Base-by-base conservation (phyloP, 2,329 filamentous ascomycete genomes). In the Amauroascus niger region DNA sequence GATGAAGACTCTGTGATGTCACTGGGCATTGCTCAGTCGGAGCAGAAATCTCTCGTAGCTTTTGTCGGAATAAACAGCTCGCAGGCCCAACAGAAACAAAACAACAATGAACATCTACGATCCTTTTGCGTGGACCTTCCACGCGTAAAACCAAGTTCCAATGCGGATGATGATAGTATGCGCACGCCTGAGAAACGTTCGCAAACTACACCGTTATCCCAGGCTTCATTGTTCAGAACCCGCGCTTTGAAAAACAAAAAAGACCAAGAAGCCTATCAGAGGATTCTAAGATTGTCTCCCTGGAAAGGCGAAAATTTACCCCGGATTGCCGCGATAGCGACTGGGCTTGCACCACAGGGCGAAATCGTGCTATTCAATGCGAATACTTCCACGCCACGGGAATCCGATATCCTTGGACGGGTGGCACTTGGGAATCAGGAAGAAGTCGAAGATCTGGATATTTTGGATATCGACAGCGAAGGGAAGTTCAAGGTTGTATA, bases 1-100 rank as follows among this genome's bases (percentile, higher is more conserved):
- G 82, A 90, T 65, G 90, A 96, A 72, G 91, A 97, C 70, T 94
- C 86, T 54, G 87, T 95, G 55, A 88, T 86, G 59, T 90, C 86
- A 52, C 76, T 96, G 48, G 88, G 83, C 40, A 80, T 85, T 50
- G 82, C 88, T 59, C 78, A 72, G 65, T 82, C 77, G 62, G 75
- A 66, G 49, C 79, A 65, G 66, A 76, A 64, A 59, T 77, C 61
- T 65, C 62, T 79, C 5, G 66, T 79, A 40, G 71, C 81, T 6
- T 83, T 87, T 60, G 87, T 89, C 24, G 89, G 89, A 52, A 84
- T 95, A 71, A 96, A 95, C 68, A 89, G 88, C 55, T 86, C 84
- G 55, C 77, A 82, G 45, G 78, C 77, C 5, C 83, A 88, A 55
- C 78, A 90, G 59, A 76, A 82, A 61, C 82, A 83, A 59, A 87